Conservation (phyloP, 1,284 basidiomycete genomes). For the Inonotus hispidus region DNA sequence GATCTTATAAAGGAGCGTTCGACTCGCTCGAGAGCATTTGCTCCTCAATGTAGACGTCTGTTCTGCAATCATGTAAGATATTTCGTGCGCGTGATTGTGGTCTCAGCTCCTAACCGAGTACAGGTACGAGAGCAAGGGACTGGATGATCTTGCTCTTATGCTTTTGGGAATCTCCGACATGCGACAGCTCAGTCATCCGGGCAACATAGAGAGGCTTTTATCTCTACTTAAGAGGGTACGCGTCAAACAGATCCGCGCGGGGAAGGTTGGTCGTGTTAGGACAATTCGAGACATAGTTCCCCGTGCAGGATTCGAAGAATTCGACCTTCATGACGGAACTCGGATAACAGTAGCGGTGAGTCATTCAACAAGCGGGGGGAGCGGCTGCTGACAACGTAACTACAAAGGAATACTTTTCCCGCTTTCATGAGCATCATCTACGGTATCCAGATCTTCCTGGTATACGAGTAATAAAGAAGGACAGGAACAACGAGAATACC, state of each 20-base stretch:
- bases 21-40: constrained; percentile 5
- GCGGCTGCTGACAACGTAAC: not conserved
- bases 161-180: not conserved
- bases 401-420: constrained; percentile 31
- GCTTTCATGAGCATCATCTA: constrained; percentile 18
- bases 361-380: not conserved
- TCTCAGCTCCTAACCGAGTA: not conserved
- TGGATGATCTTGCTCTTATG: not conserved
- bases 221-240: constrained; percentile 7
- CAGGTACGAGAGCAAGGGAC: constrained; percentile 8
- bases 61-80: constrained; percentile 5
- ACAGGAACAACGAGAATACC: constrained; percentile 13
- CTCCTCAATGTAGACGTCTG: constrained; percentile 16
- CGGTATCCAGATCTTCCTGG: constrained; percentile 21
- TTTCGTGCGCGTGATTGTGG: not conserved
- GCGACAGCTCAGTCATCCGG: not conserved
- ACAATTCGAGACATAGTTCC: constrained; percentile 28
- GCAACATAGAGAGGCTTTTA: not conserved
- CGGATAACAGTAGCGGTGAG: constrained; percentile 25
- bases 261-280: constrained; percentile 18
- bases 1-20: not conserved
- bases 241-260: constrained; percentile 4
- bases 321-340: constrained; percentile 30
- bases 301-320: constrained; percentile 28
- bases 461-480: constrained; percentile 18